Conservation (phyloP, 2,329 filamentous ascomycete genomes). For the Tolypocladium amazonense region DNA sequence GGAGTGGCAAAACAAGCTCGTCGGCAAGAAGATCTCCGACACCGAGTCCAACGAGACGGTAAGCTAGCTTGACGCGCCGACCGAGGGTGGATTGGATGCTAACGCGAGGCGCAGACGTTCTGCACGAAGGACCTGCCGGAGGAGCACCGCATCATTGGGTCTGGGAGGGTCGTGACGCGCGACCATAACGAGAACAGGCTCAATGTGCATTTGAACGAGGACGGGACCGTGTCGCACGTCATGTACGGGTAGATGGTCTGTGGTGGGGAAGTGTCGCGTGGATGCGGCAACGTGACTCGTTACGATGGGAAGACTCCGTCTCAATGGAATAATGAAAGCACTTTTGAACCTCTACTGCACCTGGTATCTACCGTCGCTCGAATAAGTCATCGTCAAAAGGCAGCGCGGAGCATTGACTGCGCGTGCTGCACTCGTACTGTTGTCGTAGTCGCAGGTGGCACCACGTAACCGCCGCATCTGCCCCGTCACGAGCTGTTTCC, state of each 20-base stretch:
- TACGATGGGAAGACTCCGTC: neutral
- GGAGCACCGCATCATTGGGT: slow-evolving; percentile 43
- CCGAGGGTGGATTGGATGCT: neutral
- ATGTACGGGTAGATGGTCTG: slow-evolving; percentile 33
- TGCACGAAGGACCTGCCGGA: slow-evolving; percentile 49
- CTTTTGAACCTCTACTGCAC: no score
- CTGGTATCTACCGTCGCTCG: no score
- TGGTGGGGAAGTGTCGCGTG: neutral
- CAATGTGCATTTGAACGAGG: slow-evolving; percentile 48
- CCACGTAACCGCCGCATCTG: no score
- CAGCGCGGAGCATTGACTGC: no score
- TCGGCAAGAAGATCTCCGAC: slow-evolving; percentile 52
- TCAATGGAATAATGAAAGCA: no score
- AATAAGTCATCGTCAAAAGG: no score
- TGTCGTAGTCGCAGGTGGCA: no score
- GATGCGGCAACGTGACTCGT: neutral
- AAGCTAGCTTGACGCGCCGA: slow-evolving; percentile 10
- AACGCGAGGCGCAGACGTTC: slow-evolving; percentile 35
- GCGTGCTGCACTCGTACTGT: no score
- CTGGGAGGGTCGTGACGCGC: slow-evolving; percentile 46
- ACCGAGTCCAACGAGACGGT: slow-evolving; percentile 40
- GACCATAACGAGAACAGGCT: slow-evolving; percentile 44
- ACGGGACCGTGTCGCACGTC: slow-evolving; percentile 51
- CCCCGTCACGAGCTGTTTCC: no score
- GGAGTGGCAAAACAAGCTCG: slow-evolving; percentile 51